A percentile compares a stretch with the other conserved stretches of the same genome.
These are phyloP conservation scores for Cyberlindnera maritima DNA, from an alignment of 805 yeast genomes.

Conservation along the genomic window DNA sequence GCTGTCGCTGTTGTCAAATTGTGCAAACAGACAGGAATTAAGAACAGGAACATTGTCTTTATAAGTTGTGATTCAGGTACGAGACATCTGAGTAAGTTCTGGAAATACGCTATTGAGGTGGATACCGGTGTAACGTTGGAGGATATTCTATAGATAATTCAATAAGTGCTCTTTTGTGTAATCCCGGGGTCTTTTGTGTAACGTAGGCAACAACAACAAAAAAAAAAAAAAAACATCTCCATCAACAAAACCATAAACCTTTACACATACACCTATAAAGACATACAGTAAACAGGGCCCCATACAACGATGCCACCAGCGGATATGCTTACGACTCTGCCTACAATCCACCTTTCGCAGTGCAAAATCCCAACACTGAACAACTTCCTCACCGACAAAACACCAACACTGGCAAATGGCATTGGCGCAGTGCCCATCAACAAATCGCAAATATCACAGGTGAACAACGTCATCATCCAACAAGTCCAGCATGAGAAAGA, in stretches of 20 bases:
- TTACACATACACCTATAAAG: no score
- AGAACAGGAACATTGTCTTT: slow-evolving; percentile 70
- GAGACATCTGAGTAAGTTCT: slow-evolving; percentile 87
- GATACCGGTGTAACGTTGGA: slow-evolving; percentile 32
- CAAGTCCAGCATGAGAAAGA: not conserved
- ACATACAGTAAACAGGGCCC: no score
- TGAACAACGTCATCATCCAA: not conserved
- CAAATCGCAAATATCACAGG: slow-evolving; percentile 6
- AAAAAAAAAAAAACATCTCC: no score
- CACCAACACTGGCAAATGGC: slow-evolving; percentile 14
- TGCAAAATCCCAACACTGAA: slow-evolving; percentile 5
- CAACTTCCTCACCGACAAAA: not conserved
- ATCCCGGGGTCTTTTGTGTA: no score
- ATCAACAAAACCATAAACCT: no score
- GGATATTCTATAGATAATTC: slow-evolving; percentile 33
- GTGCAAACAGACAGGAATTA: slow-evolving; percentile 42
- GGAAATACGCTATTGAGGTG: slow-evolving; percentile 62
- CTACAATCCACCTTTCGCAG: not conserved
- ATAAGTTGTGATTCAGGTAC: slow-evolving; percentile 92
- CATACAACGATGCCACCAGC: no score
- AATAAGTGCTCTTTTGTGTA: no score
- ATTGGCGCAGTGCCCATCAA: slow-evolving; percentile 23
- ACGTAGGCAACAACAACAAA: no score
- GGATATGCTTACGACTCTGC: not conserved
- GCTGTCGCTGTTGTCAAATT: slow-evolving; percentile 82